Conservation (phyloP, 768 basidiomycete genomes). For the Leccinellum albellum region DNA sequence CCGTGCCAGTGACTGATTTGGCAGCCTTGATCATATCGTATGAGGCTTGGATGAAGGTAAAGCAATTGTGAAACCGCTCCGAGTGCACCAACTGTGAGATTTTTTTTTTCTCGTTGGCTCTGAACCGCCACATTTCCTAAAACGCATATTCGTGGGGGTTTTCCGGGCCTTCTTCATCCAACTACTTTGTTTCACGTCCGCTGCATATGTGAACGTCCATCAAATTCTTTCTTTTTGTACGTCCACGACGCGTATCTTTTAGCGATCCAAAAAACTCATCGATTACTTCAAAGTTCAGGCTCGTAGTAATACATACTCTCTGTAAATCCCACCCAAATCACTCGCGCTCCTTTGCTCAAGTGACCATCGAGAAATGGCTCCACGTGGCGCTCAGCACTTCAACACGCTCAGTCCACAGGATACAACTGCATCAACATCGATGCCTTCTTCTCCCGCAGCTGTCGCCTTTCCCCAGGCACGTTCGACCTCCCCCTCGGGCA, state of each 20-base stretch:
- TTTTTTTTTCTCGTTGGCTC: background rate
- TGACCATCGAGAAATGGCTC: constrained; percentile 38
- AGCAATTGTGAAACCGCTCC: no score
- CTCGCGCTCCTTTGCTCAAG: background rate
- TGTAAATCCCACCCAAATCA: background rate
- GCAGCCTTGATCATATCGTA: no score
- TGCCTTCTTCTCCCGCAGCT: constrained; percentile 33
- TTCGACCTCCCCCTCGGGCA: constrained; percentile 60
- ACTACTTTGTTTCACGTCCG: constrained; percentile 19
- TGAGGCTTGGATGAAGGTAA: no score
- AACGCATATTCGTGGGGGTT: constrained; percentile 6
- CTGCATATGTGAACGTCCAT: constrained; percentile 7
- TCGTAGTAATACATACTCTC: background rate
- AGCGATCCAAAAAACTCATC: background rate
- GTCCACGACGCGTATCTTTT: constrained; percentile 10
- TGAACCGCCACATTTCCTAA: constrained; percentile 26
- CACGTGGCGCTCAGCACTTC: constrained; percentile 43
- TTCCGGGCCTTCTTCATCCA: background rate
- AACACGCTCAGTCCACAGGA: constrained; percentile 41
- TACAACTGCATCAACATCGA: constrained; percentile 16
- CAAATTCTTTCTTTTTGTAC: constrained; percentile 4
- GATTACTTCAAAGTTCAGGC: background rate
- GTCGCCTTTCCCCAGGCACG: constrained; percentile 43
- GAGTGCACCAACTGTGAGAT: no score
- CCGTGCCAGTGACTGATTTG: no score